Evolutionary conservation across 2,329 filamentous ascomycete genomes (phyloP).

Genomic region (Colletotrichum horii): DNA sequence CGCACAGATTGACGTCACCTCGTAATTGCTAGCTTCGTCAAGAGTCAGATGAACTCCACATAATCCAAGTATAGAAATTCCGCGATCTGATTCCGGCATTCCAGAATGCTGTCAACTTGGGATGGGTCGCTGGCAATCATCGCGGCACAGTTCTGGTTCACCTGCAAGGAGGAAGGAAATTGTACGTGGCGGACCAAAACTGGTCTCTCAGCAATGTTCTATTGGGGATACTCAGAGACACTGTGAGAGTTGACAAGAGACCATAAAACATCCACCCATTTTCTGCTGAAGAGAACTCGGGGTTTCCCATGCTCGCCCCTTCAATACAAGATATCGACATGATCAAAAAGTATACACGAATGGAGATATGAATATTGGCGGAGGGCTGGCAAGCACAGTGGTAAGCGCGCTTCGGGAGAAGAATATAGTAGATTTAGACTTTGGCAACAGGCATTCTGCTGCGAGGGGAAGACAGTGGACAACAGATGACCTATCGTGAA

Average conservation of each 20-base stretch:
- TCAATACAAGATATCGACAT: background rate
- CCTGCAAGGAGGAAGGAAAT: too few relatives aligned
- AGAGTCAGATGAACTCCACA: background rate
- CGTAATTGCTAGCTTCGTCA: background rate
- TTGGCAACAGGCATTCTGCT: constrained; percentile 5
- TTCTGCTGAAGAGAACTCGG: background rate
- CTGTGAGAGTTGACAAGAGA: constrained; percentile 31
- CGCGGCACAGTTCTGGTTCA: background rate
- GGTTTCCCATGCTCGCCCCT: background rate
- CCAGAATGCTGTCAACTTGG: background rate
- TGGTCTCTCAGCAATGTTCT: constrained; percentile 40
- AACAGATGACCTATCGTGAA: constrained; percentile 21
- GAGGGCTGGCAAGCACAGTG: background rate
- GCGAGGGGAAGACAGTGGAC: background rate
- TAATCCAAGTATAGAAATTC: background rate
- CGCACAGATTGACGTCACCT: background rate
- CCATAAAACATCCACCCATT: constrained; percentile 35
- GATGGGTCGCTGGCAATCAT: background rate
- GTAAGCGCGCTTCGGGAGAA: constrained; percentile 28
- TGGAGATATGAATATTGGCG: background rate
- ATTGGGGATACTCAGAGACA: constrained; percentile 28
- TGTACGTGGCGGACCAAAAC: constrained; percentile 40
- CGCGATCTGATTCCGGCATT: background rate
- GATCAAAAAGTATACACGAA: background rate
- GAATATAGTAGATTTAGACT: constrained; percentile 23